phyloP scores from a whole-genome alignment of 1,284 basidiomycete genomes.

The Tremellales sp. region DNA sequence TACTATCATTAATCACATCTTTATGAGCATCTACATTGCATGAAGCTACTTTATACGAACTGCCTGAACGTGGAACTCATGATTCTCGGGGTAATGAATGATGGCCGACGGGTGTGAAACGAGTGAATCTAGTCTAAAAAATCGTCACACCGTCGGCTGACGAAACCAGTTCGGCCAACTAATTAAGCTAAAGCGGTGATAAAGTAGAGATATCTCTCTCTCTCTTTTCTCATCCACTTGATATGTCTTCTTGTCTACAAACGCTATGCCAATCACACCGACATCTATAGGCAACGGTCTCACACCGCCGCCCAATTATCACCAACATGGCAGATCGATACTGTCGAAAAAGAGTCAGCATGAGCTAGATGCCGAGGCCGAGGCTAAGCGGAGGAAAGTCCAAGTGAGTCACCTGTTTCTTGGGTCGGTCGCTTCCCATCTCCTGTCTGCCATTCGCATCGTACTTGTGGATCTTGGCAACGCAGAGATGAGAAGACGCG shows the following conservation, averaged over 20 bases:
- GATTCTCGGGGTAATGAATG: too few species aligned
- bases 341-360: neutral
- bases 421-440: neutral
- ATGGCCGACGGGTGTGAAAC: too few species aligned
- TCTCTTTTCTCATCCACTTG: neutral
- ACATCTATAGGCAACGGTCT: neutral
- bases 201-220: neutral
- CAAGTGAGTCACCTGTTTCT: conserved; percentile 15
- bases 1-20: too few species aligned
- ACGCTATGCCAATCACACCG: neutral
- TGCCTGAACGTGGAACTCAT: too few species aligned
- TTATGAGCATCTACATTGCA: too few species aligned
- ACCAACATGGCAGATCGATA: neutral
- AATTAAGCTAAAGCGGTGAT: too few species aligned
- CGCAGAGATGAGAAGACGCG: neutral
- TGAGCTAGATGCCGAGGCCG: conserved; percentile 8
- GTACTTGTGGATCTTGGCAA: neutral
- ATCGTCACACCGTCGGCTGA: too few species aligned
- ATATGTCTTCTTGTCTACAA: neutral
- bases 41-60: too few species aligned
- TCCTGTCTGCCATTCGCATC: neutral
- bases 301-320: neutral
- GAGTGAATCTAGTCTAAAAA: too few species aligned
- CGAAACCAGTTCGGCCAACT: neutral
- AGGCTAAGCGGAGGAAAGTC: conserved; percentile 26